Base-by-base conservation (phyloP, 495 filamentous ascomycete genomes). In the Penicillium pulvis region DNA sequence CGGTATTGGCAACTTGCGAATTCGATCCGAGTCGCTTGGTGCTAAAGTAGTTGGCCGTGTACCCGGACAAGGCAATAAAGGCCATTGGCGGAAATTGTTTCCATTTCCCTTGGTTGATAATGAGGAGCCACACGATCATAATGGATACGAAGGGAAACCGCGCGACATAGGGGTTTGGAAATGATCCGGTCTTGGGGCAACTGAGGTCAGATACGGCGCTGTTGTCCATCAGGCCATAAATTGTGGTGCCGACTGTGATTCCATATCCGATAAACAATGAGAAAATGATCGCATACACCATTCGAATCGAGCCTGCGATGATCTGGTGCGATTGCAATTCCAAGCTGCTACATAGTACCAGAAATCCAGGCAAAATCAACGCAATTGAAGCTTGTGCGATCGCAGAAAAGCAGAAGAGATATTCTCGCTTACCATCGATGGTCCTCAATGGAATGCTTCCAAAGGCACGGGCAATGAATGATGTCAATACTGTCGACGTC, bases 241-340 rank as follows among this genome's bases (percentile, higher is more conserved):
- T 78, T 2, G 89, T 89, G 0, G 92, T 92, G 26, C 93, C 93
- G 39, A 97, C 90, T 1, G 93, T 96, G 60, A 97, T 93, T 16
- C 92, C 93, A 64, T 91, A 96, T 42, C 92, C 93, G 10, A 97
- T 84, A 71, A 96, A 94, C 5, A 96, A 79, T 1, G 92, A 92
- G 72, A 96, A 96, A 57, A 96, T 92, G 60, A 96, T 87, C 3
- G 92, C 90, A 60, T 96, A 96, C 3, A 97, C 90, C 88, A 96
- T 93, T 44, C 93, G 88, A 41, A 96, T 90, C 8, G 89, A 92
- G 3, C 93, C 93, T n/a, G 93, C 90, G 10, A 96, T 88, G 56
- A 97, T 86, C 56, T 88, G 85, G 39, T 84, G 81, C 5, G 87
- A 92, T 68, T 96, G 93, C 0, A 97, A 82, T 65, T 97, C 93